phyloP scores from a whole-genome alignment of 2,329 filamentous ascomycete species.

The Aspergillus sp. region DNA sequence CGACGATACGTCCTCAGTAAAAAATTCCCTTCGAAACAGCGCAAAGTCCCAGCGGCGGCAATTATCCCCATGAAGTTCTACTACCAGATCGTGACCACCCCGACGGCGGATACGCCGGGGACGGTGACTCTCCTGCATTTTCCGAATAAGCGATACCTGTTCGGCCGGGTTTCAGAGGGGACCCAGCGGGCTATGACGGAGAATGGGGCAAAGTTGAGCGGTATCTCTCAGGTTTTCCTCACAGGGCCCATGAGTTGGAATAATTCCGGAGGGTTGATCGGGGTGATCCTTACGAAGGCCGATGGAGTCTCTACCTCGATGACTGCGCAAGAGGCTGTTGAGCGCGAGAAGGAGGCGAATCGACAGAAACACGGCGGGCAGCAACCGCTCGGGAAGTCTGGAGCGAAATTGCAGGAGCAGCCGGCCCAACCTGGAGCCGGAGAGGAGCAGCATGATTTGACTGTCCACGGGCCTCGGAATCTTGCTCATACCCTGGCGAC shows the following conservation, averaged over 20 bases:
- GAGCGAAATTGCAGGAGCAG: too few relatives aligned
- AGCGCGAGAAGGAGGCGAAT: slow-evolving; percentile 38
- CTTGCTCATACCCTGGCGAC: slow-evolving; percentile 79
- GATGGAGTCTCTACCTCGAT: slow-evolving; percentile 58
- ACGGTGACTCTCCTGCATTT: slow-evolving; percentile 76
- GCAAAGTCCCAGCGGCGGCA: slow-evolving; percentile 3
- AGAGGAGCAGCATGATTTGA: slow-evolving; percentile 44
- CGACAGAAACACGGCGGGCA: not conserved
- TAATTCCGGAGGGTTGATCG: slow-evolving; percentile 77
- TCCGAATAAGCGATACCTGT: slow-evolving; percentile 77
- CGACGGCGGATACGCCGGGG: slow-evolving; percentile 84
- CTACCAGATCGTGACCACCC: slow-evolving; percentile 75
- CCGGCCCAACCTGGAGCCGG: slow-evolving; percentile 19
- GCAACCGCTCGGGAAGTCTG: too few relatives aligned
- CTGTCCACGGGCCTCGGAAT: slow-evolving; percentile 79
- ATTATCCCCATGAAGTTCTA: slow-evolving; percentile 65
- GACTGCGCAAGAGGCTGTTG: slow-evolving; percentile 44
- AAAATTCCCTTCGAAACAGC: not conserved
- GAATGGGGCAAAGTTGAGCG: slow-evolving; percentile 63
- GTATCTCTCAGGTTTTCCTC: slow-evolving; percentile 76
- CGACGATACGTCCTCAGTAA: not conserved
- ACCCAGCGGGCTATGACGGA: slow-evolving; percentile 75
- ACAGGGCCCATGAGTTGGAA: slow-evolving; percentile 75
- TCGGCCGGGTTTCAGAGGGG: slow-evolving; percentile 81
- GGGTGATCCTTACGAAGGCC: slow-evolving; percentile 80